These are phyloP conservation scores for Exophiala phaeomuriformis DNA, from an alignment of 2,329 filamentous ascomycete genomes.

Conservation along the genomic window DNA sequence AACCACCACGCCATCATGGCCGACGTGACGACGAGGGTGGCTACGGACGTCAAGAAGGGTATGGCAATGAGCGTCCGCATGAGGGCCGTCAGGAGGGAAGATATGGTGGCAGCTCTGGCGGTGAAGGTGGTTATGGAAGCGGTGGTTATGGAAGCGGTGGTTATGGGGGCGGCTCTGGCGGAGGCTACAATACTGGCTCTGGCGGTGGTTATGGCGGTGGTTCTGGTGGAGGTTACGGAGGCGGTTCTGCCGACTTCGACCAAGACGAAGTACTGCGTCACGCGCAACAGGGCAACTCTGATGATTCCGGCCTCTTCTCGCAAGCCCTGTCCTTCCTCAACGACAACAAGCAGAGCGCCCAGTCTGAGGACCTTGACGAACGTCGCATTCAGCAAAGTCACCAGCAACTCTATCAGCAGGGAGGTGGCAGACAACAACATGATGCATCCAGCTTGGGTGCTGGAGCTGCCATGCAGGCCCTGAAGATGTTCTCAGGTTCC, in stretches of 20 bases:
- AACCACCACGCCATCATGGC: conserved; percentile 6
- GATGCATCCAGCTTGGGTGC: conserved; percentile 42
- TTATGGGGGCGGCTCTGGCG: neutral
- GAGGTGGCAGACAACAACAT: conserved; percentile 42
- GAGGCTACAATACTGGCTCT: conserved; percentile 18
- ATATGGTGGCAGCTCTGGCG: conserved; percentile 10
- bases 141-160: conserved; percentile 7
- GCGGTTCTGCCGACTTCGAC: conserved; percentile 38
- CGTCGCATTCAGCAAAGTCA: conserved; percentile 59
- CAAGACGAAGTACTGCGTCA: conserved; percentile 49
- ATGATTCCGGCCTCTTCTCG: conserved; percentile 50
- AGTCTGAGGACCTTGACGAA: conserved; percentile 48
- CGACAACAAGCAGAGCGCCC: conserved; percentile 46
- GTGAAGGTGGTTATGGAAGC: conserved; percentile 11
- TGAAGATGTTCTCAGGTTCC: conserved; percentile 55
- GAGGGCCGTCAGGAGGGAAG: conserved; percentile 21
- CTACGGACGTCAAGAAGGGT: neutral
- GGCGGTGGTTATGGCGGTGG: conserved; percentile 13
- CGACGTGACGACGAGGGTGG: conserved; percentile 1
- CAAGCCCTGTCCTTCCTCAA: conserved; percentile 49
- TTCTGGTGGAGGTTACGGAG: conserved; percentile 1
- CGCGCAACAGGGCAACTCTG: conserved; percentile 47
- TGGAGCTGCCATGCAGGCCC: conserved; percentile 50
- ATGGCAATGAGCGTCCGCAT: conserved; percentile 3
- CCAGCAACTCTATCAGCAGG: conserved; percentile 61